Conservation (phyloP, 2,329 filamentous ascomycete genomes). For the Aspergillus ochraceus region DNA sequence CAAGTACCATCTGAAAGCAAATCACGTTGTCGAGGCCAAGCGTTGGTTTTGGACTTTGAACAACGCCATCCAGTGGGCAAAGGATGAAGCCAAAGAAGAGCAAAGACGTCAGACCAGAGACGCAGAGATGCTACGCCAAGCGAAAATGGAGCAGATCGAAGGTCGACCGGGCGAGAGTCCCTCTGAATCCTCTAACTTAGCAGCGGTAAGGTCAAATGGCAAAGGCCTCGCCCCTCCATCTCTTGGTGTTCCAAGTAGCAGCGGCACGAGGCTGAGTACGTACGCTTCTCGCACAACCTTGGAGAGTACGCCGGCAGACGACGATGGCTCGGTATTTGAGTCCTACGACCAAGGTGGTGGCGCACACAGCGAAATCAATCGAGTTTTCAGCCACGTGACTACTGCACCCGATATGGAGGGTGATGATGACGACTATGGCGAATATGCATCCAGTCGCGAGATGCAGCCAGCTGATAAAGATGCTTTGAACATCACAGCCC, state of each 20-base stretch:
- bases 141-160: constrained; percentile 71
- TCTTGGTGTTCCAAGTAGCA: constrained; percentile 36
- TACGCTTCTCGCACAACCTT: constrained; percentile 49
- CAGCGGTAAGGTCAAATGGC: constrained; percentile 34
- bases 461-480: constrained; percentile 77
- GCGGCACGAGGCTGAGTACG: constrained; percentile 50
- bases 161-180: constrained; percentile 49
- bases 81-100: constrained; percentile 93
- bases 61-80: constrained; percentile 97
- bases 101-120: constrained; percentile 72
- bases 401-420: constrained; percentile 60
- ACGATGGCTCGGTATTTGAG: constrained; percentile 54
- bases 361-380: constrained; percentile 50
- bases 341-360: constrained; percentile 57
- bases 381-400: constrained; percentile 50
- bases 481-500: constrained; percentile 93
- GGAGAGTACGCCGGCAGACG: constrained; percentile 53
- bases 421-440: constrained; percentile 73
- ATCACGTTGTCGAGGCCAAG: constrained; percentile 97
- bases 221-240: constrained; percentile 39
- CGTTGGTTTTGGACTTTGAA: constrained; percentile 99
- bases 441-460: constrained; percentile 77
- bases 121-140: constrained; percentile 73
- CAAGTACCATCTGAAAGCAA: constrained; percentile 96
- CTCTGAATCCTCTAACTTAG: constrained; percentile 36